These are phyloP conservation scores for Knoxdaviesia capensis DNA, from an alignment of 2,329 filamentous ascomycete genomes.

Conservation along the genomic window DNA sequence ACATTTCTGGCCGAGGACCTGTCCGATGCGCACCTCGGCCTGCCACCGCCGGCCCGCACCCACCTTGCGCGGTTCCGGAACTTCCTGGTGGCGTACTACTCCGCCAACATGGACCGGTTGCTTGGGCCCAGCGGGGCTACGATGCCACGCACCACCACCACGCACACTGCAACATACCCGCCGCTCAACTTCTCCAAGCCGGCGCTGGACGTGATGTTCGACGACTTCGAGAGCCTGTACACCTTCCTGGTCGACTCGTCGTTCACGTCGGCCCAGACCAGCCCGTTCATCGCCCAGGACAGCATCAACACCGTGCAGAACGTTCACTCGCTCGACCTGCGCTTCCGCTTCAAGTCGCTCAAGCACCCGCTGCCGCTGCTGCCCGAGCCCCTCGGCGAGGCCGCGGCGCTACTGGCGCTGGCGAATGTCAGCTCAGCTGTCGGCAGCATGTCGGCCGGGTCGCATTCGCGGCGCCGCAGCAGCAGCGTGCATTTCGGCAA, in stretches of 20 bases:
- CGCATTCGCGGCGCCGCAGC: slow-evolving; percentile 4
- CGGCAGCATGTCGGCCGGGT: too few species aligned
- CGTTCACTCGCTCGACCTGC: slow-evolving; percentile 43
- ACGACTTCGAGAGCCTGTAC: slow-evolving; percentile 53
- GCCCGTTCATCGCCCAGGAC: slow-evolving; percentile 34
- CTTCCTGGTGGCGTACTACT: slow-evolving; percentile 47
- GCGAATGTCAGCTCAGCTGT: too few species aligned
- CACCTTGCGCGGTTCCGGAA: slow-evolving; percentile 56
- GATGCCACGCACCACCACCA: too few species aligned
- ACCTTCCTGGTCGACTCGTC: slow-evolving; percentile 46
- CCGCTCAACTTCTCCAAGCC: slow-evolving; percentile 36
- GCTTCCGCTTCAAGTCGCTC: slow-evolving; percentile 38
- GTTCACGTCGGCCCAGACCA: slow-evolving; percentile 26
- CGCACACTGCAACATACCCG: slow-evolving; percentile 27
- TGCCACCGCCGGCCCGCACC: slow-evolving; percentile 35
- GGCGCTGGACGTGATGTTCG: slow-evolving; percentile 38
- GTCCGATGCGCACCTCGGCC: slow-evolving; percentile 42
- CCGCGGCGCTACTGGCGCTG: too few species aligned
- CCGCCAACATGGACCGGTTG: slow-evolving; percentile 40
- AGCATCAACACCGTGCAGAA: slow-evolving; percentile 53
- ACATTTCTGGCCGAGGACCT: slow-evolving; percentile 54
- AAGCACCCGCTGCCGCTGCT: slow-evolving; percentile 46
- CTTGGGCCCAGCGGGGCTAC: too few species aligned
- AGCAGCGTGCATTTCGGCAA: slow-evolving; percentile 8
- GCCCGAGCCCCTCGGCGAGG: slow-evolving; percentile 20